Evolutionary conservation across 352 stramenopile species (phyloP).

Genomic region (Phytophthora litchii): DNA sequence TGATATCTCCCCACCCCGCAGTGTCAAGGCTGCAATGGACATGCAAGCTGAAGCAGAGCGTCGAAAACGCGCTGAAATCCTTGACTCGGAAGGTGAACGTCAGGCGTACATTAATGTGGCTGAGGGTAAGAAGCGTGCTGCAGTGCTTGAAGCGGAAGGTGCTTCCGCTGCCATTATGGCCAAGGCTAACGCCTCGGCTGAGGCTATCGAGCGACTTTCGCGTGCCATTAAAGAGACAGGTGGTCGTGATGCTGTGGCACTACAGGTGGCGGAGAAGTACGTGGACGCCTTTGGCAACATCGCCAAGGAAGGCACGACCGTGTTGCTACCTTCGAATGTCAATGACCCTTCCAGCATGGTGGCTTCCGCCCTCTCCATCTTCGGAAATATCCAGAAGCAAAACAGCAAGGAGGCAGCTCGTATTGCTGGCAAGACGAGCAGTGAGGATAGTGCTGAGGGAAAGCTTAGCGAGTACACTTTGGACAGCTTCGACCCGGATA

Average conservation of each 20-base stretch:
- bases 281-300: slow-evolving; percentile 91
- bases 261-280: slow-evolving; percentile 92
- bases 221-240: slow-evolving; percentile 67
- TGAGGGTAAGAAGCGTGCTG: slow-evolving; percentile 90
- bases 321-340: slow-evolving; percentile 80
- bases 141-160: slow-evolving; percentile 85
- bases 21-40: slow-evolving; percentile 91
- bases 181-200: slow-evolving; percentile 80
- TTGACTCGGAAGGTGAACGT: slow-evolving; percentile 90
- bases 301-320: slow-evolving; percentile 89
- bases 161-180: slow-evolving; percentile 85
- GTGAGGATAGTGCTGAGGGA: slow-evolving; percentile 13
- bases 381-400: slow-evolving; percentile 88
- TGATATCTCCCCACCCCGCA: slow-evolving; percentile 87
- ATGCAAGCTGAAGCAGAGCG: slow-evolving; percentile 93
- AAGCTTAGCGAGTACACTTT: slow-evolving; percentile 67
- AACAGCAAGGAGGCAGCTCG: slow-evolving; percentile 40
- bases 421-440: slow-evolving; percentile 23
- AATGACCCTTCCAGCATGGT: slow-evolving; percentile 91
- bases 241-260: slow-evolving; percentile 80
- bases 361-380: slow-evolving; percentile 89
- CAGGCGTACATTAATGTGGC: slow-evolving; percentile 92
- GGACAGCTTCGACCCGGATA: slow-evolving; percentile 54
- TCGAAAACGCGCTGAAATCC: slow-evolving; percentile 91
- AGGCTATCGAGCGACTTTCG: slow-evolving; percentile 81